Evolutionary conservation across 192 early-diverging fungal species (phyloP), one percentile per base, ranked within the genome.

Genomic region (Coemansia guatemalensis): DNA sequence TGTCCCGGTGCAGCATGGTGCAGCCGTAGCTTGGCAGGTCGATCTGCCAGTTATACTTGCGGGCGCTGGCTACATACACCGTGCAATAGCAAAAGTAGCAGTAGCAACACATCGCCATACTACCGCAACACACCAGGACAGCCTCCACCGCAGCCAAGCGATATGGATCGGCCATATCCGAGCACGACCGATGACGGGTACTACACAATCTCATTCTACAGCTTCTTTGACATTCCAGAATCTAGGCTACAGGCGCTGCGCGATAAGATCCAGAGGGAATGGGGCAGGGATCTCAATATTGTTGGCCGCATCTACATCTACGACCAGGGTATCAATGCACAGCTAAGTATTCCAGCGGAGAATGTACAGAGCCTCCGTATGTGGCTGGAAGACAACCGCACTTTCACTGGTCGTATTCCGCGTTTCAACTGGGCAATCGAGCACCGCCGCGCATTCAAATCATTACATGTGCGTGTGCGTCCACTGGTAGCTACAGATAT

Each of bases 261-360:
- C 9, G 63, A 68, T 22, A 56, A 62, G 62, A 58, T 81, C 14
- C 78, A 72, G 35, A 44, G 22, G 1, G 73, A 81, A 25, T 81
- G 78, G 78, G 57, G 39, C 49, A 26, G 32, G 11, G 49, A 64
- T 11, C 59, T 88, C 62, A 78, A 83, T 29, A 73, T 89, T 22
- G 84, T 90, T 5, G 91, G 91, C 7, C 84, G 91, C 14, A 88
- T 92, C 44, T 92, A 92, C 67, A 69, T 92, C 20, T 84, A 85
- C 20, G 65, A 78, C 4, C 86, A 92, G 71, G 91, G 91, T 0
- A 87, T 92, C 74, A 92, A 92, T 67, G 89, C 88, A n/a, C 91
- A 92, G 73, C 78, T 91, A 11, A 86, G 87, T 48, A 85, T 87
- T 53, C 89, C 89, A 48, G 63, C 70, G 22, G 69, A 78, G 9